Conservation (phyloP, 2,329 filamentous ascomycete species). For the Xylaria sp. region DNA sequence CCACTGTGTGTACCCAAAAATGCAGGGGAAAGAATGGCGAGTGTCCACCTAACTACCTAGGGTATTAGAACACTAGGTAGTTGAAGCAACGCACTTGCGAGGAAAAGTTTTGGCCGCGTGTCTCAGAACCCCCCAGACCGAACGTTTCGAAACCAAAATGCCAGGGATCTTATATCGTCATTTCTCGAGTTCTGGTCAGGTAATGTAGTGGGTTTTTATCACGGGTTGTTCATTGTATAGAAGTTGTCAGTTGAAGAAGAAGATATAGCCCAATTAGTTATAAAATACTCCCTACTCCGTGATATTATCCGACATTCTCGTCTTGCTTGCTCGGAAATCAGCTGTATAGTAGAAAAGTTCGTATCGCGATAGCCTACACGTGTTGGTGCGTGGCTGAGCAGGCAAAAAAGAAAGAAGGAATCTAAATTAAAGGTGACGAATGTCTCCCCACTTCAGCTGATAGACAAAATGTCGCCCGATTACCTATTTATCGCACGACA, state of each 20-base stretch:
- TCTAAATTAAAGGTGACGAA: conserved; percentile 35
- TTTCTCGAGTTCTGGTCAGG: background rate
- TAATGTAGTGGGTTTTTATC: background rate
- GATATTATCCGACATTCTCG: background rate
- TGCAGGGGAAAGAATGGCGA: background rate
- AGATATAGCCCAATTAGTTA: background rate
- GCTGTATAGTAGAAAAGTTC: background rate
- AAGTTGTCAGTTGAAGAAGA: background rate
- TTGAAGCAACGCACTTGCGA: conserved; percentile 18
- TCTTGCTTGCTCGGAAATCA: background rate
- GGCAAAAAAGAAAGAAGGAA: conserved; percentile 5
- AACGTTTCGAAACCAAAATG: conserved; percentile 32
- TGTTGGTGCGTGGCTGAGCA: conserved; percentile 32
- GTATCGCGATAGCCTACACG: background rate
- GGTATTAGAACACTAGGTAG: background rate
- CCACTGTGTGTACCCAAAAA: conserved; percentile 2
- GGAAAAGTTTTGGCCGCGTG: conserved; percentile 29
- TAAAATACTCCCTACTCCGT: background rate
- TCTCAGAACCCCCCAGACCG: conserved; percentile 26
- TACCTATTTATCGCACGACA: conserved; percentile 15
- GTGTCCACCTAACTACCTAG: background rate
- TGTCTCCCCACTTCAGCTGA: conserved; percentile 25
- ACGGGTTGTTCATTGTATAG: background rate
- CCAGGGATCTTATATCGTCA: conserved; percentile 3
- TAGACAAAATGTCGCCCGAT: conserved; percentile 3